These are phyloP conservation scores for Crucihimalaya himalaica DNA, from an alignment of 345 rosid genomes.

Conservation along the genomic window DNA sequence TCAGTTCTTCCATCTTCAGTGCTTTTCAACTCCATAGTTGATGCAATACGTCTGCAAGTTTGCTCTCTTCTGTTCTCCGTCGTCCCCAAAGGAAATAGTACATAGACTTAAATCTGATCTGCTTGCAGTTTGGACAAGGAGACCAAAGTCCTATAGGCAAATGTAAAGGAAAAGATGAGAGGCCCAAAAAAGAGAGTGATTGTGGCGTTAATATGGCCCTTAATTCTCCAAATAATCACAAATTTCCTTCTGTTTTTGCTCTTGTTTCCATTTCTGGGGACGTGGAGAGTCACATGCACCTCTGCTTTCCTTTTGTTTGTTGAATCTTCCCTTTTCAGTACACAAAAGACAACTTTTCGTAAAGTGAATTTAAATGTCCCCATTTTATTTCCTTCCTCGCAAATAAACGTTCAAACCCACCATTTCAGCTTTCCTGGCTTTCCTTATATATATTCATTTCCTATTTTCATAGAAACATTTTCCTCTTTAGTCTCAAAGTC, in stretches of 20 bases:
- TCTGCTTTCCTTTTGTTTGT: constrained; percentile 39
- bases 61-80: constrained; percentile 12
- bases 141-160: constrained; percentile 7
- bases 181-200: constrained; percentile 15
- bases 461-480: constrained; percentile 13
- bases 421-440: constrained; percentile 28
- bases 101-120: constrained; percentile 19
- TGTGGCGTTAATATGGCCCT: constrained; percentile 37
- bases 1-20: constrained; percentile 34
- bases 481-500: neutral
- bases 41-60: constrained; percentile 13
- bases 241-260: constrained; percentile 30
- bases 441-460: constrained; percentile 25
- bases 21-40: constrained; percentile 30
- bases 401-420: constrained; percentile 33
- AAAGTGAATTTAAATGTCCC: constrained; percentile 27
- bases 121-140: constrained; percentile 8
- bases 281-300: constrained; percentile 39
- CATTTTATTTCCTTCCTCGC: constrained; percentile 13
- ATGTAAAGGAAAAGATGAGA: neutral
- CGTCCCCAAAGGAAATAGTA: neutral
- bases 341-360: constrained; percentile 38
- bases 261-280: constrained; percentile 27
- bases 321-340: constrained; percentile 34
- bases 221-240: constrained; percentile 30